phyloP scores from a whole-genome alignment of 768 basidiomycete genomes.

The Tricholoma sp. region DNA sequence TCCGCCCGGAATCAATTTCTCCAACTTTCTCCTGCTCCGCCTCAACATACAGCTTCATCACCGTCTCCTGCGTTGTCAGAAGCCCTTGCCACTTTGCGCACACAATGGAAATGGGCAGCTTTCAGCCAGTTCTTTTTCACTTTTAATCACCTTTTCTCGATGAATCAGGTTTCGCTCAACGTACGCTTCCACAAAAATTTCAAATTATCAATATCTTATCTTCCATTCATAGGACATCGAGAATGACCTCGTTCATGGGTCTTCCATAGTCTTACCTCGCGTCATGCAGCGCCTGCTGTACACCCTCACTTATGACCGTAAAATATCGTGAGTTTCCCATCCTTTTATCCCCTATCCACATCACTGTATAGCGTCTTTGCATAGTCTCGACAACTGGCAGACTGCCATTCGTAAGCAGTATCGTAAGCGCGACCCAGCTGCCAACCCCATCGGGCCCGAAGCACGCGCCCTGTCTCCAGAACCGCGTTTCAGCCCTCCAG shows the following conservation, averaged over 20 bases:
- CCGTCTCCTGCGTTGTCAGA: conserved; percentile 16
- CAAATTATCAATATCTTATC: conserved; percentile 5
- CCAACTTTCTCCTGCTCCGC: conserved; percentile 21
- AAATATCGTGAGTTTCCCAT: conserved; percentile 32
- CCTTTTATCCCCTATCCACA: background rate
- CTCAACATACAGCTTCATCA: conserved; percentile 20
- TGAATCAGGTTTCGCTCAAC: conserved; percentile 63
- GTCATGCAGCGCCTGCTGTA: conserved; percentile 72
- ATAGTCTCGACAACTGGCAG: conserved; percentile 76
- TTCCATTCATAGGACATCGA: conserved; percentile 60
- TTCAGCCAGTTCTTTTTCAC: conserved; percentile 89
- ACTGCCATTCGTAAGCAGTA: conserved; percentile 73
- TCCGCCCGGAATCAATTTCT: conserved; percentile 32
- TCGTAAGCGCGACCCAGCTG: conserved; percentile 60
- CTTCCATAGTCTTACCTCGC: conserved; percentile 58
- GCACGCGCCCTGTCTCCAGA: conserved; percentile 28
- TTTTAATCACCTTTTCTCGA: conserved; percentile 68
- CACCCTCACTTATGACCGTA: conserved; percentile 75
- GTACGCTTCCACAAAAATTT: conserved; percentile 33
- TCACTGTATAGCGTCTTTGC: conserved; percentile 13
- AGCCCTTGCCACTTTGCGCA: conserved; percentile 55
- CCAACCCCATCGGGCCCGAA: conserved; percentile 70
- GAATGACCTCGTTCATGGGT: conserved; percentile 62
- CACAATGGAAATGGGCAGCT: conserved; percentile 90
- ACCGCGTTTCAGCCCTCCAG: conserved; percentile 16